phyloP scores from a whole-genome alignment of 2,329 filamentous ascomycete species.

The Fusarium nodosum region DNA sequence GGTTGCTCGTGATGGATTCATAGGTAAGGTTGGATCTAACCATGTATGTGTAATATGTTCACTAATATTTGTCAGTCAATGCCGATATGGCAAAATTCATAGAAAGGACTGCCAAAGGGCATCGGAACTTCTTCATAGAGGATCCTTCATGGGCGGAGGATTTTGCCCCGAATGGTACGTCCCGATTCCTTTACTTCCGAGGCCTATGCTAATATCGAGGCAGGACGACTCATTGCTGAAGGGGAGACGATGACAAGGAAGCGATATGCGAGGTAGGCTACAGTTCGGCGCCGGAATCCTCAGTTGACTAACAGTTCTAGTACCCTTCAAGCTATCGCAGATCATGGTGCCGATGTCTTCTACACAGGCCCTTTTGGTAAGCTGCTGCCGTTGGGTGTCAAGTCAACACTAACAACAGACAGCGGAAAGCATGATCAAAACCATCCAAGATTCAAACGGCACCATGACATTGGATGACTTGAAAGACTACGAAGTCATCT shows the following conservation, averaged over 20 bases:
- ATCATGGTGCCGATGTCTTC: constrained; percentile 78
- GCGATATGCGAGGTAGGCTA: constrained; percentile 74
- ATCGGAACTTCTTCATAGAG: constrained; percentile 74
- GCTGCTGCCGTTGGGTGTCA: neutral
- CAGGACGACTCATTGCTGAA: constrained; percentile 73
- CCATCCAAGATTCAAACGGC: constrained; percentile 78
- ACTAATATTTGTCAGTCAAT: constrained; percentile 64
- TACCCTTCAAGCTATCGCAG: constrained; percentile 82
- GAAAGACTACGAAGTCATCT: constrained; percentile 75
- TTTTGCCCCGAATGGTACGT: constrained; percentile 81
- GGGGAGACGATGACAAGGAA: constrained; percentile 85
- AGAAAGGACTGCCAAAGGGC: constrained; percentile 58
- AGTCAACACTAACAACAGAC: constrained; percentile 43
- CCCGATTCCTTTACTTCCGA: too few relatives aligned
- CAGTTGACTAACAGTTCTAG: constrained; percentile 39
- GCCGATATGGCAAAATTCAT: constrained; percentile 83
- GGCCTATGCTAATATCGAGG: constrained; percentile 13
- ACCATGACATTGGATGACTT: constrained; percentile 88
- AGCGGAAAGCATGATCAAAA: constrained; percentile 80
- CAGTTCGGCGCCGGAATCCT: fast-evolving
- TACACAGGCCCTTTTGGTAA: constrained; percentile 76
- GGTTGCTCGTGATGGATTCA: constrained; percentile 80
- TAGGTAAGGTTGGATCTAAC: constrained; percentile 51
- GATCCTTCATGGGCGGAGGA: constrained; percentile 87
- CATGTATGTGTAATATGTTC: neutral